Percentiles rank a stretch among this genome's conserved stretches.
These are phyloP conservation scores for Lolium rigidum DNA, from an alignment of 176 grass and related monocot genomes.

Conservation along the genomic window DNA sequence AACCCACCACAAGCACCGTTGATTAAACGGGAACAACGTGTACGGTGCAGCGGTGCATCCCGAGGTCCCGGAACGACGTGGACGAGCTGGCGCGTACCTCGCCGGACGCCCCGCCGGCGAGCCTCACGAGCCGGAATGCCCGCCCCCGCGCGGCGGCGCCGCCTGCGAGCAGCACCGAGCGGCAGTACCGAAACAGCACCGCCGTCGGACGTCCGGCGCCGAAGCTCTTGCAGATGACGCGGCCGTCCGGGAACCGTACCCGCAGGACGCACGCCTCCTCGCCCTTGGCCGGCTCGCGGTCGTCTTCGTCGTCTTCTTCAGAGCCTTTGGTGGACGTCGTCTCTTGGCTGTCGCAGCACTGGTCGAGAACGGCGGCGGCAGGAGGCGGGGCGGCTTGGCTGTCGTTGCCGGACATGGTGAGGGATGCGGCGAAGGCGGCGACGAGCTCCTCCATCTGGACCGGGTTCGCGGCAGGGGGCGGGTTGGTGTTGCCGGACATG, in stretches of 20 bases:
- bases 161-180: neutral
- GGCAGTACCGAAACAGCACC: slow-evolving; percentile 10
- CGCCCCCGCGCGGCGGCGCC: neutral
- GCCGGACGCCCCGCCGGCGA: slow-evolving; percentile 19
- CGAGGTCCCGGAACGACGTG: neutral
- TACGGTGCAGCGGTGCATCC: neutral
- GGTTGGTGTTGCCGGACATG: neutral
- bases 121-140: neutral
- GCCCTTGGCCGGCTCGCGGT: neutral
- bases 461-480: neutral
- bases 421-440: neutral
- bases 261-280: slow-evolving; percentile 24
- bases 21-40: neutral
- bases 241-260: slow-evolving; percentile 9
- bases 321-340: neutral
- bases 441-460: neutral
- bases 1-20: no score
- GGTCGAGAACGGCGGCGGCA: no score
- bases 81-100: slow-evolving; percentile 1
- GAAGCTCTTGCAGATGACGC: neutral
- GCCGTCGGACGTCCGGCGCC: neutral
- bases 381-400: no score
- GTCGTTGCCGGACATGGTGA: no score
- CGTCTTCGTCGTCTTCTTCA: no score
- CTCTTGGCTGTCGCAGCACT: no score